Conservation (phyloP, 1,139 yeast species). For the Yamadazyma sp. region DNA sequence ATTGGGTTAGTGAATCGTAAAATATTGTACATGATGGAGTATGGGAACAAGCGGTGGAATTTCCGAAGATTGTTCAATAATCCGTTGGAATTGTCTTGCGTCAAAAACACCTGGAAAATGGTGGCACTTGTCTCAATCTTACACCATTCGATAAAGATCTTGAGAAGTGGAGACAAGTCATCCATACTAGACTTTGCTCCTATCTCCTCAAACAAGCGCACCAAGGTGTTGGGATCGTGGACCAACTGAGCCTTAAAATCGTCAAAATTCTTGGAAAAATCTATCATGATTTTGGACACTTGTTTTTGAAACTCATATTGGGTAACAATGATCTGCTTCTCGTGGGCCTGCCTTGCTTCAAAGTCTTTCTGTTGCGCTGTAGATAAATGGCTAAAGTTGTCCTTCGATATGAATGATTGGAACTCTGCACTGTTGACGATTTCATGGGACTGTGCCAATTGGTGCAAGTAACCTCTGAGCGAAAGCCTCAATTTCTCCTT, state of each 20-base stretch:
- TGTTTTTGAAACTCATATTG: constrained; percentile 74
- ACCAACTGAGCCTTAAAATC: constrained; percentile 54
- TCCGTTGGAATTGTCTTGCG: constrained; percentile 78
- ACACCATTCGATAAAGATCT: constrained; percentile 76
- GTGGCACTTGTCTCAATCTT: constrained; percentile 83
- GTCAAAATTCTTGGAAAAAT: constrained; percentile 52
- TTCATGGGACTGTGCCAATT: constrained; percentile 53
- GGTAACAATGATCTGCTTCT: constrained; percentile 57
- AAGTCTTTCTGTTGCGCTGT: constrained; percentile 54
- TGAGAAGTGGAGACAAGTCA: constrained; percentile 66
- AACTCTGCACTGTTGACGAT: constrained; percentile 54
- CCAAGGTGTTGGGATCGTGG: constrained; percentile 48
- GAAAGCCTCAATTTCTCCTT: constrained; percentile 74
- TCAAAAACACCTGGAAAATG: constrained; percentile 72
- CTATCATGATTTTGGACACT: constrained; percentile 45
- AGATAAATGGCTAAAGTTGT: constrained; percentile 26
- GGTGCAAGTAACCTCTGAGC: constrained; percentile 66
- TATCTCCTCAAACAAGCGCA: constrained; percentile 61
- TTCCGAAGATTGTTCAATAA: constrained; percentile 65
- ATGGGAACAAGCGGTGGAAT: constrained; percentile 76
- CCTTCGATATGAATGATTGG: constrained; percentile 49
- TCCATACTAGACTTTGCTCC: constrained; percentile 52
- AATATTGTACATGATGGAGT: constrained; percentile 69
- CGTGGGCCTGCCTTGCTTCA: constrained; percentile 57
- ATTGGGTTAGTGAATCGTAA: constrained; percentile 83